Evolutionary conservation across 176 grass and related monocot species (phyloP).

Genomic region (Neostapfia colusana): DNA sequence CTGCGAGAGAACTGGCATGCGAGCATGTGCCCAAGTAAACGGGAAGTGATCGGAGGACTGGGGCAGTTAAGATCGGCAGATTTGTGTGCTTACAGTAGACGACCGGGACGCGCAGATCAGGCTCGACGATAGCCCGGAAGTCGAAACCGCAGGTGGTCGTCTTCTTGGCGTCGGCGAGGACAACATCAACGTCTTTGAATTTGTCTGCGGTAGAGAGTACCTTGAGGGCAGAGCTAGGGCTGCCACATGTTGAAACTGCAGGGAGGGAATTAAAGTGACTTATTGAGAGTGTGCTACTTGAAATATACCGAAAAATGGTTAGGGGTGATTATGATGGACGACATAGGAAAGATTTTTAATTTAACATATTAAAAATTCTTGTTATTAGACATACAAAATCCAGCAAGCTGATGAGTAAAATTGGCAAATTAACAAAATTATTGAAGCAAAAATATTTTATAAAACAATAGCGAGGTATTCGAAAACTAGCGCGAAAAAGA

Average conservation of each 20-base stretch:
- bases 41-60: not conserved
- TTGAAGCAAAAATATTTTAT: no score
- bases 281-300: not conserved
- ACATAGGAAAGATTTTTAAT: not conserved
- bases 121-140: slow-evolving; percentile 14
- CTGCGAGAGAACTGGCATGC: not conserved
- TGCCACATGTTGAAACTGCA: slow-evolving; percentile 15
- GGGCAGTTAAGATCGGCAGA: no score
- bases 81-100: slow-evolving; percentile 16
- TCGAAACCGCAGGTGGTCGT: slow-evolving; percentile 20
- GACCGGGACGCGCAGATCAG: slow-evolving; percentile 20
- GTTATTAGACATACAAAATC: not conserved
- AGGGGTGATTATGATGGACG: not conserved
- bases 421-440: no score
- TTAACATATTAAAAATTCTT: not conserved
- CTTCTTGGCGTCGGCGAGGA: slow-evolving; percentile 11
- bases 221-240: not conserved
- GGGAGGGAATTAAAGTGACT: not conserved
- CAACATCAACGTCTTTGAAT: not conserved
- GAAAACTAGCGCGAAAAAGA: slow-evolving; percentile 5
- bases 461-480: not conserved
- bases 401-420: not conserved
- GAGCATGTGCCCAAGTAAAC: not conserved
- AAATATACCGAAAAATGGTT: not conserved
- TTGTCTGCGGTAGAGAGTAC: not conserved